Evolutionary conservation across 192 early-diverging fungal genomes (phyloP).

Genomic region (Podila epigama): DNA sequence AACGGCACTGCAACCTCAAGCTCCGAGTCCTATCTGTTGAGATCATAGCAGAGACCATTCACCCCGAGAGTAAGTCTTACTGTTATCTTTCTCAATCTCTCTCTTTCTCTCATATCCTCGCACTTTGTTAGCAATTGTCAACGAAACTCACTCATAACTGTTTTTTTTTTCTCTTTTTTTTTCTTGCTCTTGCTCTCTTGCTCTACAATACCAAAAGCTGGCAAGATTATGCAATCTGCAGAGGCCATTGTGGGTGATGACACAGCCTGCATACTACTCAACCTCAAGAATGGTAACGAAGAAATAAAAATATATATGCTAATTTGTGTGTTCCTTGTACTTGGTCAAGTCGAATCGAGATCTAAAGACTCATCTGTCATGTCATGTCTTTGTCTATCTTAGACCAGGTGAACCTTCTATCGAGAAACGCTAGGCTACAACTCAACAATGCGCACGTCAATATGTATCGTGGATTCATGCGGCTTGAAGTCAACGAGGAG

Average conservation of each 20-base stretch:
- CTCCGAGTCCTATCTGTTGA: slow-evolving; percentile 44
- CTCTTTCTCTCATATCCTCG: not conserved
- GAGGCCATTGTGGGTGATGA: slow-evolving; percentile 46
- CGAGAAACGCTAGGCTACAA: slow-evolving; percentile 31
- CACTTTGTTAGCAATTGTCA: too few relatives aligned
- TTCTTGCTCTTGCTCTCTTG: not conserved
- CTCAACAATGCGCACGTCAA: slow-evolving; percentile 33
- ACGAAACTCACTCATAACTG: too few relatives aligned
- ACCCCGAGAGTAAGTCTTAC: slow-evolving; percentile 33
- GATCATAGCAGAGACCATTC: slow-evolving; percentile 38
- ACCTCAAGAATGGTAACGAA: slow-evolving; percentile 49
- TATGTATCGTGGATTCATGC: slow-evolving; percentile 49
- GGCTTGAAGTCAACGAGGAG: slow-evolving; percentile 43
- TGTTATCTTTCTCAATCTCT: not conserved
- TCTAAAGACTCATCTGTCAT: not conserved
- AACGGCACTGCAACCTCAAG: slow-evolving; percentile 37
- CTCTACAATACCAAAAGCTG: slow-evolving; percentile 15
- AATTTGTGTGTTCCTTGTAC: too few relatives aligned
- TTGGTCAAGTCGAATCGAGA: too few relatives aligned
- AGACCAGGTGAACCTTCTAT: slow-evolving; percentile 41
- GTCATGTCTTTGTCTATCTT: not conserved
- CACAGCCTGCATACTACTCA: slow-evolving; percentile 39
- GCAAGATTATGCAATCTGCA: slow-evolving; percentile 33
- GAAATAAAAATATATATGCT: too few relatives aligned
- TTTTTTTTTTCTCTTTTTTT: not conserved